Base-by-base conservation (phyloP, 2,329 filamentous ascomycete genomes). In the Laburnicola sp. region DNA sequence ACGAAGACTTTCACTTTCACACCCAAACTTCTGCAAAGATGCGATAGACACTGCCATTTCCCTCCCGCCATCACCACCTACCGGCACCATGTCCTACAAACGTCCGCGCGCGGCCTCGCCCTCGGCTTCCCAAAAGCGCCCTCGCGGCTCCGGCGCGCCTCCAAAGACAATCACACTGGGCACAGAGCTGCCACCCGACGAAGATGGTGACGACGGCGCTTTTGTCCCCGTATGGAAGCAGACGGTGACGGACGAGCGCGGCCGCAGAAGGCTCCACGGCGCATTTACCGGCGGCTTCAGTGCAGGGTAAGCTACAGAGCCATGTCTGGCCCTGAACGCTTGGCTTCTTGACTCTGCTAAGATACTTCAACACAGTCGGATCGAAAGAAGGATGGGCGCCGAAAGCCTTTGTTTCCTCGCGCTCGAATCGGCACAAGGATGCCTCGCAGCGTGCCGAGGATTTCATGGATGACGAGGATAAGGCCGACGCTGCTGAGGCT, bases 191-290 rank as follows among this genome's bases (percentile, higher is more conserved):
- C 91, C 91, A 1, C 84, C 89, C 3, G 80, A 87, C 42, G 83
- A 90, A 21, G 80, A 83, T 32, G 86, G 91, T 64, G 92, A 97
- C 72, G 90, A 97, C 76, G 93, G 92, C 55, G 91, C 89, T 35
- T 97, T 92, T 69, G 84, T 96, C 11, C 94, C 94, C 0, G 76
- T 96, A n/a, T 97, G 94, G 91, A 96, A 97, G 77, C 94, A 99
- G 78, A 93, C 97, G 70, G 92, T 96, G 70, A 89, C 88, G 52
- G 94, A 99, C 74, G 94, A 97, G 69, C 86, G 86, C 59, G 94
- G 94, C 11, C 82, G 92, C 62, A 93, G 95, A 74, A 85, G 94
- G 47, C 80, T 99, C 3, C 94, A 99, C 74, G 94, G 94, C 57
- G 94, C 94, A 56, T 99, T 99, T 69, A 97, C 91, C 1, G 94